A percentile compares a stretch with the other conserved stretches of the same genome.
These are phyloP conservation scores for Sequoiadendron giganteum DNA, from an alignment of 75 land plant species.

Conservation along the genomic window DNA sequence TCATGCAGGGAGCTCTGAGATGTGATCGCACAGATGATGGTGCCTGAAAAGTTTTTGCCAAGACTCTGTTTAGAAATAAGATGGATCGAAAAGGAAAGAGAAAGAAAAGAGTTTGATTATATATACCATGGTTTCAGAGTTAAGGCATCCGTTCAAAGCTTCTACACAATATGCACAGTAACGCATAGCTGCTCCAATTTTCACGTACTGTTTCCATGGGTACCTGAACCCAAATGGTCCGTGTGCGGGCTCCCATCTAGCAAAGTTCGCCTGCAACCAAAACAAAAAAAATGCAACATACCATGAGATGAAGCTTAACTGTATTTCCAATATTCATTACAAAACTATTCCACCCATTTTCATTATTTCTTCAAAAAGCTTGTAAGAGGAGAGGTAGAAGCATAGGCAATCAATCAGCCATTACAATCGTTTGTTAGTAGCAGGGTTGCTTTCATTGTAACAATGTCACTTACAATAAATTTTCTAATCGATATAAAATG, in stretches of 20 bases:
- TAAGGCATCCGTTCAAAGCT: conserved; percentile 63
- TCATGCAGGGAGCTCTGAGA: conserved; percentile 33
- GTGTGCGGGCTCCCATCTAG: conserved; percentile 49
- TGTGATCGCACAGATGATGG: conserved; percentile 34
- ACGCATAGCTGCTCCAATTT: conserved; percentile 65
- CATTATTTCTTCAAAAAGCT: too few relatives aligned
- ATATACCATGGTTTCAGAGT: conserved; percentile 70
- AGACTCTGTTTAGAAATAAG: background rate
- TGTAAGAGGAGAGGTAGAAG: background rate
- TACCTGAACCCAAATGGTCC: conserved; percentile 33
- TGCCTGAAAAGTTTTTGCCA: conserved; percentile 23
- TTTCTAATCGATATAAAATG: too few relatives aligned
- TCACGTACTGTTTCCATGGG: conserved; percentile 48
- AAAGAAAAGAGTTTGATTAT: background rate
- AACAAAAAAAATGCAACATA: background rate
- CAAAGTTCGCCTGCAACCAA: conserved; percentile 34
- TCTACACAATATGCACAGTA: conserved; percentile 76
- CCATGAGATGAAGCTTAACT: background rate
- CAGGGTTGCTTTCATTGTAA: too few relatives aligned
- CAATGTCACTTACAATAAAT: too few relatives aligned
- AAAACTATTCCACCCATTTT: too few relatives aligned
- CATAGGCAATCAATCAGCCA: background rate
- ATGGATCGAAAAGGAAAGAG: background rate
- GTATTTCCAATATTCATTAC: background rate
- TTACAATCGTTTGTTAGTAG: background rate